Conservation (phyloP, 768 basidiomycete species). For the Peribolospora baueri region DNA sequence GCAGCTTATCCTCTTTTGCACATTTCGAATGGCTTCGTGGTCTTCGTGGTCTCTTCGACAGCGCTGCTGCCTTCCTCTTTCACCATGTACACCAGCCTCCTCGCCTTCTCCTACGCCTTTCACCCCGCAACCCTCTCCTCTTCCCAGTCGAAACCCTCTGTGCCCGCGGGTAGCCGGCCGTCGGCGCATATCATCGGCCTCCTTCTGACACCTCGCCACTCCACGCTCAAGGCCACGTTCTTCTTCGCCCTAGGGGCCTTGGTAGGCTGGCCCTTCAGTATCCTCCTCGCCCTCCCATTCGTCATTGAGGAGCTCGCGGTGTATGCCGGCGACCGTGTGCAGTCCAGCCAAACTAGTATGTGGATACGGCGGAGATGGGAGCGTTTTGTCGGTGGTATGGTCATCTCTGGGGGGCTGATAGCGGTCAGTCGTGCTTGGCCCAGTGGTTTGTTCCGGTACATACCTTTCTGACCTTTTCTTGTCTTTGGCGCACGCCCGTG, state of each 20-base stretch:
- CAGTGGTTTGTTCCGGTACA: slow-evolving; percentile 1
- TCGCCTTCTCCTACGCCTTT: slow-evolving; percentile 43
- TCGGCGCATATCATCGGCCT: slow-evolving; percentile 17
- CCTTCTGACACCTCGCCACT: slow-evolving; percentile 22
- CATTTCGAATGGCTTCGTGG: slow-evolving; percentile 4
- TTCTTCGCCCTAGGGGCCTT: slow-evolving; percentile 59
- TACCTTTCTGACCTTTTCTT: neutral
- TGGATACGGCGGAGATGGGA: slow-evolving; percentile 10
- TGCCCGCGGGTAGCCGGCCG: no score
- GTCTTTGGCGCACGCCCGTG: neutral
- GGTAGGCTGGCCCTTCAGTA: slow-evolving; percentile 91
- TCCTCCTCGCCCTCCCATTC: slow-evolving; percentile 66
- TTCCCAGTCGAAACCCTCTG: neutral
- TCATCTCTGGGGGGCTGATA: slow-evolving; percentile 11
- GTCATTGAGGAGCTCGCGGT: slow-evolving; percentile 72
- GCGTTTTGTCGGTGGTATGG: slow-evolving; percentile 11
- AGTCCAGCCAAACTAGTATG: neutral
- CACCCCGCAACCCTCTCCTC: slow-evolving; percentile 16
- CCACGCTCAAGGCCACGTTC: slow-evolving; percentile 41
- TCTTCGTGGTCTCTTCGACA: slow-evolving; percentile 16
- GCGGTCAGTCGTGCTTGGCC: neutral
- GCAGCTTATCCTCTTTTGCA: neutral
- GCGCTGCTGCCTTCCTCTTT: slow-evolving; percentile 90
- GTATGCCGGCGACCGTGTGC: slow-evolving; percentile 33
- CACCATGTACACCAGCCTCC: slow-evolving; percentile 63